Conservation (phyloP, 306 rosid species). For the Trichosanthes cucumerina region DNA sequence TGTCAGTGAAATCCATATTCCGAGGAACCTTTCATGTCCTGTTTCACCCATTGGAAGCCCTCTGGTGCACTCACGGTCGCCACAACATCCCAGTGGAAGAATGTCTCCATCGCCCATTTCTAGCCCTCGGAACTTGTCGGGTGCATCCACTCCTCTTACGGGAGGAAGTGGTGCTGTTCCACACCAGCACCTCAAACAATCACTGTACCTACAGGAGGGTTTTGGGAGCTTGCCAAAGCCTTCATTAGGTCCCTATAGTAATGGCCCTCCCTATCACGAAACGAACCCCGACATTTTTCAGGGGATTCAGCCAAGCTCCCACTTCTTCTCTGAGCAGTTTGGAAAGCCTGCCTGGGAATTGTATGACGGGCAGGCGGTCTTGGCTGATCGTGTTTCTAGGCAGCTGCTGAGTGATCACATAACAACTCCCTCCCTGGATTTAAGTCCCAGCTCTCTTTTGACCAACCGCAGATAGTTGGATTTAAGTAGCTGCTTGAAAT, state of each 20-base stretch:
- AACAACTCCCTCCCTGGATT: slow-evolving; percentile 25
- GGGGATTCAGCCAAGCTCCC: slow-evolving; percentile 33
- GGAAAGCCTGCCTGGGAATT: slow-evolving; percentile 26
- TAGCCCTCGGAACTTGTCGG: slow-evolving; percentile 28
- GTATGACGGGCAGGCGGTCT: slow-evolving; percentile 28
- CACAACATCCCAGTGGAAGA: slow-evolving; percentile 32
- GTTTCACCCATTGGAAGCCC: slow-evolving; percentile 38
- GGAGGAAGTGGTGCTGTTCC: slow-evolving; percentile 27
- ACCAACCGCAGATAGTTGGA: slow-evolving; percentile 15
- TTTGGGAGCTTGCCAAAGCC: slow-evolving; percentile 28
- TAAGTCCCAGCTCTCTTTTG: slow-evolving; percentile 19
- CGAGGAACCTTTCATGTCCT: slow-evolving; percentile 29
- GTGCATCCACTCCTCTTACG: slow-evolving; percentile 35
- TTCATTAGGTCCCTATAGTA: slow-evolving; percentile 23
- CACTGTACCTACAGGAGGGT: slow-evolving; percentile 33
- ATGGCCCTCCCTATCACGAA: slow-evolving; percentile 28
- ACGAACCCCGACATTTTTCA: slow-evolving; percentile 29
- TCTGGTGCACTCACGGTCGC: slow-evolving; percentile 23
- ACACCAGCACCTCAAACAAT: slow-evolving; percentile 33
- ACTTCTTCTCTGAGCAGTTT: slow-evolving; percentile 28
- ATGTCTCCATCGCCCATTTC: slow-evolving; percentile 38
- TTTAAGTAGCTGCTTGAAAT: slow-evolving; percentile 8
- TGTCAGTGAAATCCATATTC: slow-evolving; percentile 22
- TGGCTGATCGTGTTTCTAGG: slow-evolving; percentile 47
- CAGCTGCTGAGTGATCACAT: slow-evolving; percentile 43